phyloP scores from a whole-genome alignment of 73 alveolate species.

The Stentor coeruleus region DNA sequence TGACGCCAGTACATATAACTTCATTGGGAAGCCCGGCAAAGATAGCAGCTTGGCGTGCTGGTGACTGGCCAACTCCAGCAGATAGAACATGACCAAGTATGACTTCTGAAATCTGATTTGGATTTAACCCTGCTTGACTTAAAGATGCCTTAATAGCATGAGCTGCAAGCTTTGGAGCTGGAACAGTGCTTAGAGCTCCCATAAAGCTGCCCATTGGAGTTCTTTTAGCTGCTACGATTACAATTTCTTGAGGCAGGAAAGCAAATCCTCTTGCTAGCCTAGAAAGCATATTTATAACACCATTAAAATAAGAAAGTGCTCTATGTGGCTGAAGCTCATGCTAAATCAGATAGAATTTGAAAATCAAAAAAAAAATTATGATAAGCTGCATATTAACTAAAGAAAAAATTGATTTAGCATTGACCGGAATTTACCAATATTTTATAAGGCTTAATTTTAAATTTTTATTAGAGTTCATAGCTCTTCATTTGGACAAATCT shows the following conservation, averaged over 20 bases:
- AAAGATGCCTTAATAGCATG: slow-evolving; percentile 68
- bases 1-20: slow-evolving; percentile 56
- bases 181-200: slow-evolving; percentile 58
- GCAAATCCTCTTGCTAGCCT: slow-evolving; percentile 10
- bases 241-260: slow-evolving; percentile 35
- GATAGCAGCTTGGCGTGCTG: slow-evolving; percentile 77
- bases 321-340: too few species aligned
- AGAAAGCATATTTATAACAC: too few species aligned
- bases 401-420: too few species aligned
- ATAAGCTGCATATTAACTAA: too few species aligned
- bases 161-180: slow-evolving; percentile 65
- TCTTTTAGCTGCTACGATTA: slow-evolving; percentile 53
- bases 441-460: too few species aligned
- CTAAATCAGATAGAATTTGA: too few species aligned
- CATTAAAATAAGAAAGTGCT: too few species aligned
- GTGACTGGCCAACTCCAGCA: slow-evolving; percentile 79
- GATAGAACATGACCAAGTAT: slow-evolving; percentile 66
- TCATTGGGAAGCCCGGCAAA: slow-evolving; percentile 61
- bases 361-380: too few species aligned
- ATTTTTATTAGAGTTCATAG: too few species aligned
- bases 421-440: too few species aligned
- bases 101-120: slow-evolving; percentile 68
- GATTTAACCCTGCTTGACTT: slow-evolving; percentile 41
- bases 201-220: slow-evolving; percentile 71
- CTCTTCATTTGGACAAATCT: not conserved